Evolutionary conservation across 345 rosid species (phyloP).

Genomic region (Boechera divaricarpa): DNA sequence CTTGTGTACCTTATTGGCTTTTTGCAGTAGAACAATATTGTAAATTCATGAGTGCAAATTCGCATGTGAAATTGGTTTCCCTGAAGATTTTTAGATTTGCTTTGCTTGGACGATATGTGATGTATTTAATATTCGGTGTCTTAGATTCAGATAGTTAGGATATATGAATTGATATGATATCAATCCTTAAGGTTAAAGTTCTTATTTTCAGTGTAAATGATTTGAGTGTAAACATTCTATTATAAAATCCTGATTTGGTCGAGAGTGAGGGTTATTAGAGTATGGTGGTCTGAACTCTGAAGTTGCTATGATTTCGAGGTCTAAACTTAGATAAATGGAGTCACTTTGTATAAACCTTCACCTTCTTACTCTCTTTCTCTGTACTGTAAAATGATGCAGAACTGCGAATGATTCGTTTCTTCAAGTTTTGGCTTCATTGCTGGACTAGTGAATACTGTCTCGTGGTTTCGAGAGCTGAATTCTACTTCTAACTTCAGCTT

Average conservation of each 20-base stretch:
- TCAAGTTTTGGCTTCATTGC: constrained; percentile 25
- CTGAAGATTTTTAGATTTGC: neutral
- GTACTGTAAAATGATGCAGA: constrained; percentile 23
- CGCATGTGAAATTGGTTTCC: neutral
- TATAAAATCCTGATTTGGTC: constrained; percentile 11
- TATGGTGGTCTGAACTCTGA: constrained; percentile 18
- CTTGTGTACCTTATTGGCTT: neutral
- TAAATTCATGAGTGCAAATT: neutral
- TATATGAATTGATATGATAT: neutral
- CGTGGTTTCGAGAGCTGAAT: constrained; percentile 11
- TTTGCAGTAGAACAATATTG: neutral
- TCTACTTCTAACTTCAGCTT: constrained; percentile 31
- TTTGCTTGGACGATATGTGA: constrained; percentile 5
- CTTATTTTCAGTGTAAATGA: neutral
- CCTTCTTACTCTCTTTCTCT: neutral
- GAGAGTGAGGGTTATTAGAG: neutral
- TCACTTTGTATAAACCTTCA: constrained; percentile 12
- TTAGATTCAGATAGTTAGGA: neutral
- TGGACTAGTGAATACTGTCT: constrained; percentile 7
- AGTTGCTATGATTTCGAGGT: constrained; percentile 1
- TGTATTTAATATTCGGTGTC: constrained; percentile 15
- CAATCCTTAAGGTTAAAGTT: neutral
- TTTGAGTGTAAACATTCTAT: neutral
- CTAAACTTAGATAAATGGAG: neutral
- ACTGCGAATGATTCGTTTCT: constrained; percentile 19